Percentiles rank a stretch among this genome's conserved stretches.
phyloP scores from a whole-genome alignment of 139 green algal genomes.

The Coccomyxa sp. region DNA sequence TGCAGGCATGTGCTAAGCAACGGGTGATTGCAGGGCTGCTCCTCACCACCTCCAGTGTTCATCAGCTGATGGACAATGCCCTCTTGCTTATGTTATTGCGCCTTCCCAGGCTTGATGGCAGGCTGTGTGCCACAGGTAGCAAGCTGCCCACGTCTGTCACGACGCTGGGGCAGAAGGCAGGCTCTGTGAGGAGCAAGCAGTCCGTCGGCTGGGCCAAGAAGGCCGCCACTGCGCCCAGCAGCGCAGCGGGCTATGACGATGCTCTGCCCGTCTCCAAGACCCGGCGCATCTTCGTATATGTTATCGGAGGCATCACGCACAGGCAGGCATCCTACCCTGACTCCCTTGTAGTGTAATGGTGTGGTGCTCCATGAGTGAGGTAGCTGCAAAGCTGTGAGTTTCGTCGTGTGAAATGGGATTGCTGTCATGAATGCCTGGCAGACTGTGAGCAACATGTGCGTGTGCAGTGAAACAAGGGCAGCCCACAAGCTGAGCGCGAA shows the following conservation, averaged over 20 bases:
- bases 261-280: neutral
- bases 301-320: conserved; percentile 78
- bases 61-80: too few relatives aligned
- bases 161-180: neutral
- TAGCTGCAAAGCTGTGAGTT: neutral
- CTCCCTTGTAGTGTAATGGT: neutral
- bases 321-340: neutral
- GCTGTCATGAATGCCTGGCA: too few relatives aligned
- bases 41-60: too few relatives aligned
- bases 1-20: neutral
- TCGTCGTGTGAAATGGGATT: too few relatives aligned
- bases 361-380: neutral
- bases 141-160: too few relatives aligned
- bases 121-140: too few relatives aligned
- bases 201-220: conserved; percentile 3
- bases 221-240: neutral
- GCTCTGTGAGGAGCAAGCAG: neutral
- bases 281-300: conserved; percentile 75
- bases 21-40: too few relatives aligned
- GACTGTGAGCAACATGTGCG: too few relatives aligned
- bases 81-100: too few relatives aligned
- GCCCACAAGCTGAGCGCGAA: conserved; percentile 65
- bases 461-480: conserved; percentile 72
- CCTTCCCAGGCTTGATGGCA: too few relatives aligned
- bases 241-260: neutral